Evolutionary conservation across 2,329 filamentous ascomycete species (phyloP).

Genomic region (Diplodia corticola): DNA sequence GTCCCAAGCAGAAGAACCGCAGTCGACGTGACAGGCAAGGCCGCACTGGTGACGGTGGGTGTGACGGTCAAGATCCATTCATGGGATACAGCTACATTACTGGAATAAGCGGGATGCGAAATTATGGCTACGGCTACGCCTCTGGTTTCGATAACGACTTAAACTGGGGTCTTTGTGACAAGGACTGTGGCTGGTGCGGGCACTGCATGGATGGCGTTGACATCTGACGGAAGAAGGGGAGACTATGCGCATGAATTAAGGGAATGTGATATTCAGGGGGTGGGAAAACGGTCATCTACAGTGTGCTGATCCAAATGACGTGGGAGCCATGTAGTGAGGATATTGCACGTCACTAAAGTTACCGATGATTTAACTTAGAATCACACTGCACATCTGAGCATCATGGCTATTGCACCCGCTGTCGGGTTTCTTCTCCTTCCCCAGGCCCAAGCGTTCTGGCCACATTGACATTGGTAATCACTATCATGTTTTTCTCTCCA

Average conservation of each 20-base stretch:
- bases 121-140: not conserved
- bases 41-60: not conserved
- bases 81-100: not conserved
- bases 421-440: not conserved
- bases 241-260: not conserved
- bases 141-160: not conserved
- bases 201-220: not conserved
- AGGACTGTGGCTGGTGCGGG: slow-evolving; percentile 2
- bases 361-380: not conserved
- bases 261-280: not conserved
- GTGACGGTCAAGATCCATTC: not conserved
- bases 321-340: not conserved
- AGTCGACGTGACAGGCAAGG: not conserved
- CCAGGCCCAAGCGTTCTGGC: too few species aligned
- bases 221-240: not conserved
- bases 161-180: not conserved
- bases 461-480: too few species aligned
- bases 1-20: not conserved
- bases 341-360: not conserved
- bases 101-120: too few species aligned
- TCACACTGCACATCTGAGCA: too few species aligned
- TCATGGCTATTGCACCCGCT: too few species aligned
- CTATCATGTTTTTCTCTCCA: not conserved
- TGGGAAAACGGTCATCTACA: not conserved
- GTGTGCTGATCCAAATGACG: not conserved